phyloP scores from a whole-genome alignment of 169 alveolate genomes.

The Plasmodium gallinaceum region DNA sequence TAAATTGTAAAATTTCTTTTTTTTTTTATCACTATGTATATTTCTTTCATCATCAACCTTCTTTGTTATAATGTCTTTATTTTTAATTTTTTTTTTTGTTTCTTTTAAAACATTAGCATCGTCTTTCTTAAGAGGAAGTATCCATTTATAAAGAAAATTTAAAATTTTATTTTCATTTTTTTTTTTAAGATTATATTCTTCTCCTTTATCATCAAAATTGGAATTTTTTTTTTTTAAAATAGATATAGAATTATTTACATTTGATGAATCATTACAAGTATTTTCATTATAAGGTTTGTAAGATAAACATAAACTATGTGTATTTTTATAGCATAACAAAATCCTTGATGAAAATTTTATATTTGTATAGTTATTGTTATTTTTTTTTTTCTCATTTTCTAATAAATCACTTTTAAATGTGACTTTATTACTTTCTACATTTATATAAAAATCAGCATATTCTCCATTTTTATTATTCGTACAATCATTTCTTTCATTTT shows the following conservation, averaged over 20 bases:
- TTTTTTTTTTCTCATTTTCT: background rate
- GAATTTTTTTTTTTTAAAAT: constrained; percentile 39
- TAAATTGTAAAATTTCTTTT: background rate
- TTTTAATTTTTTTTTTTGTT: background rate
- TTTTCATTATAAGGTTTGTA: constrained; percentile 24
- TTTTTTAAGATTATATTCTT: constrained; percentile 14
- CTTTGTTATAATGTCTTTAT: background rate
- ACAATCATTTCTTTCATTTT: background rate
- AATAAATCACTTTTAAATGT: background rate
- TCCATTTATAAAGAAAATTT: background rate
- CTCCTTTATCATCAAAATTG: constrained; percentile 10
- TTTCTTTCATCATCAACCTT: background rate
- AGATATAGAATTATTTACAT: constrained; percentile 30
- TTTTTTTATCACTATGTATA: background rate
- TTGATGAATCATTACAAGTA: constrained; percentile 9
- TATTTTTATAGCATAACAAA: constrained; percentile 50
- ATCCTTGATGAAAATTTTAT: constrained; percentile 12
- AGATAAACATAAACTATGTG: constrained; percentile 52
- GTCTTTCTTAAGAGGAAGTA: background rate
- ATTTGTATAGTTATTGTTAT: background rate
- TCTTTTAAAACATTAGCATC: background rate
- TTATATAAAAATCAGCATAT: background rate
- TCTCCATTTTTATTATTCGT: background rate
- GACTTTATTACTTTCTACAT: background rate
- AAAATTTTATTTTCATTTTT: constrained; percentile 5